Conservation (phyloP, 2,329 filamentous ascomycete genomes). For the Fusarium dlaminii region DNA sequence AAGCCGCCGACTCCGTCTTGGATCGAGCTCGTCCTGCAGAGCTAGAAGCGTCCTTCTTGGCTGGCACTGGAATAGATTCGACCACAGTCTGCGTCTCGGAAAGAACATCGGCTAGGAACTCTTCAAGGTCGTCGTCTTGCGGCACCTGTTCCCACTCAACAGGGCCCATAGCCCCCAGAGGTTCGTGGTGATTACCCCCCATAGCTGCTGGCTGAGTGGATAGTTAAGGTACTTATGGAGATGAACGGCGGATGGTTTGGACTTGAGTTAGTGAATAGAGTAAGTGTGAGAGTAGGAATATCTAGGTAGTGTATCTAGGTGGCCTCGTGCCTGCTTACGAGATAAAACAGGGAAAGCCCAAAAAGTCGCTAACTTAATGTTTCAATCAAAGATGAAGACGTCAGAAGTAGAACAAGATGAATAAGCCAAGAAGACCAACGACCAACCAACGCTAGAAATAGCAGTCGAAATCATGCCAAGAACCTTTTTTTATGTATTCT, state of each 20-base stretch:
- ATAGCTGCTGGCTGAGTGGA: conserved; percentile 48
- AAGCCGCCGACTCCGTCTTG: conserved; percentile 63
- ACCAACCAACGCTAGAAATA: conserved; percentile 13
- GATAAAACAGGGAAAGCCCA: conserved; percentile 12
- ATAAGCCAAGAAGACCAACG: conserved; percentile 15
- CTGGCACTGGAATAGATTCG: conserved; percentile 74
- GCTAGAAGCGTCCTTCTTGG: conserved; percentile 50
- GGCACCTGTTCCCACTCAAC: conserved; percentile 61
- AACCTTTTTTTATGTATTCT: not conserved
- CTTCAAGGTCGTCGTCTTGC: conserved; percentile 59
- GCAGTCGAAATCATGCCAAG: conserved; percentile 6
- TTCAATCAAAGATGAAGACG: conserved; percentile 20
- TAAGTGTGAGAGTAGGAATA: not conserved
- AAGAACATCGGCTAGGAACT: conserved; percentile 69
- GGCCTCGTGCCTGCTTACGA: not conserved
- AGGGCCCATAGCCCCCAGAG: conserved; percentile 65
- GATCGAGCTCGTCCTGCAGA: conserved; percentile 62
- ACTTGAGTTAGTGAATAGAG: not conserved
- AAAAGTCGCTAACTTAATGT: not conserved
- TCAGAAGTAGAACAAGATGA: conserved; percentile 21
- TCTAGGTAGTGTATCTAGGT: not conserved
- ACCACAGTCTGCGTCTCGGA: conserved; percentile 74
- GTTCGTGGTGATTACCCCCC: conserved; percentile 64
- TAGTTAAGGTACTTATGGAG: not conserved
- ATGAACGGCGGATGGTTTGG: not conserved